phyloP scores from a whole-genome alignment of 2,329 filamentous ascomycete genomes.

The Ploettnerulaceae sp. region DNA sequence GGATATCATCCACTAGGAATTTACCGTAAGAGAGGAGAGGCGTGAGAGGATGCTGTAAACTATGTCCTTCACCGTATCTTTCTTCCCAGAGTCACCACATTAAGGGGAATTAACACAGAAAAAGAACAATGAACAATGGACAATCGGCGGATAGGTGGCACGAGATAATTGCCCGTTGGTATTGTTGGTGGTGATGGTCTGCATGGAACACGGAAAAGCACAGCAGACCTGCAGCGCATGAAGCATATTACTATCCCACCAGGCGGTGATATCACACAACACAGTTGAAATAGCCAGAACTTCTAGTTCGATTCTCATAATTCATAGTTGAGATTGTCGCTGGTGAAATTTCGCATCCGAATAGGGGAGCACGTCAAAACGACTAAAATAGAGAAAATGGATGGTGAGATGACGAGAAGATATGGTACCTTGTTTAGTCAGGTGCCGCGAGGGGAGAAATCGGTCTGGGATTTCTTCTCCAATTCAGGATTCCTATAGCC shows the following conservation, averaged over 20 bases:
- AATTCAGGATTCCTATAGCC: too few relatives aligned
- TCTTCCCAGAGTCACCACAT: conserved; percentile 10
- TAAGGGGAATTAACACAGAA: conserved; percentile 11
- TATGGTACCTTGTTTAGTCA: too few relatives aligned
- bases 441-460: too few relatives aligned
- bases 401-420: too few relatives aligned
- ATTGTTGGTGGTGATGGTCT: neutral
- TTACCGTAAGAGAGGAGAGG: too few relatives aligned
- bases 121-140: conserved; percentile 1
- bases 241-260: neutral
- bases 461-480: too few relatives aligned
- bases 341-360: neutral
- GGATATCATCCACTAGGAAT: neutral
- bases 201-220: neutral
- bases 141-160: neutral
- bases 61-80: conserved; percentile 8
- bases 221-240: conserved; percentile 1
- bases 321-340: neutral
- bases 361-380: neutral
- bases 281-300: neutral
- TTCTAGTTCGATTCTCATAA: neutral
- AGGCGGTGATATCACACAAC: neutral
- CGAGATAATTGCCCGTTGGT: neutral
- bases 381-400: neutral
- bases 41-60: neutral